phyloP scores from a whole-genome alignment of 2,329 filamentous ascomycete genomes.

The Calcarisporium arbuscula region DNA sequence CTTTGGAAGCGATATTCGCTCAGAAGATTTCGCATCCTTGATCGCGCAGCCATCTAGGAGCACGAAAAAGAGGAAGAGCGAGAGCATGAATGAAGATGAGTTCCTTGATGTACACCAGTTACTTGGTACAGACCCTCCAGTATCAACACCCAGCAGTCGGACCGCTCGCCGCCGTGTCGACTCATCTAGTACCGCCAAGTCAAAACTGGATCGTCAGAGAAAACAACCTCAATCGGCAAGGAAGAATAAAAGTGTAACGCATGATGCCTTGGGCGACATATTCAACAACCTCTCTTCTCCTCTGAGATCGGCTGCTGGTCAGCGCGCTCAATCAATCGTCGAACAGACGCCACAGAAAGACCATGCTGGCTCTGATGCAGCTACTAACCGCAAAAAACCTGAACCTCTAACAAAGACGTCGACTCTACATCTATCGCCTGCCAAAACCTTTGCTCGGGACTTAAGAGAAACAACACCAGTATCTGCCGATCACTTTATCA shows the following conservation, averaged over 20 bases:
- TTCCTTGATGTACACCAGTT: constrained; percentile 50
- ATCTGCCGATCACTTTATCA: constrained; percentile 35
- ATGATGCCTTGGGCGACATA: not conserved
- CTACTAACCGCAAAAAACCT: constrained; percentile 9
- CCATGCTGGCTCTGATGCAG: not conserved
- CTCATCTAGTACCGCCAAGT: constrained; percentile 10
- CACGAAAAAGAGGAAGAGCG: constrained; percentile 47
- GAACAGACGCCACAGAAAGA: constrained; percentile 4
- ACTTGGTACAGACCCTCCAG: constrained; percentile 32
- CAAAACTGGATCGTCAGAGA: constrained; percentile 12
- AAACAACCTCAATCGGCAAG: constrained; percentile 7
- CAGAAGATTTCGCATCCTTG: constrained; percentile 33
- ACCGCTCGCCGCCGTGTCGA: constrained; percentile 15
- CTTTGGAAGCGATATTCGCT: constrained; percentile 30
- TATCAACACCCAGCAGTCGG: constrained; percentile 25
- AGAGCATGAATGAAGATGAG: constrained; percentile 39
- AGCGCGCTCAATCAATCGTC: constrained; percentile 1
- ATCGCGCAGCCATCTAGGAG: constrained; percentile 30
- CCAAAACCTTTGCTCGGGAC: no score
- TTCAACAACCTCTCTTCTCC: constrained; percentile 5
- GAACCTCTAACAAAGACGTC: no score
- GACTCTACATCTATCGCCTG: no score
- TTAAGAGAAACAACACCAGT: no score
- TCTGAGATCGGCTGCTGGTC: constrained; percentile 7
- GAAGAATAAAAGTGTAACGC: not conserved